These are phyloP conservation scores for Chlorophyllum brunneum DNA, from an alignment of 768 basidiomycete genomes.

Conservation along the genomic window DNA sequence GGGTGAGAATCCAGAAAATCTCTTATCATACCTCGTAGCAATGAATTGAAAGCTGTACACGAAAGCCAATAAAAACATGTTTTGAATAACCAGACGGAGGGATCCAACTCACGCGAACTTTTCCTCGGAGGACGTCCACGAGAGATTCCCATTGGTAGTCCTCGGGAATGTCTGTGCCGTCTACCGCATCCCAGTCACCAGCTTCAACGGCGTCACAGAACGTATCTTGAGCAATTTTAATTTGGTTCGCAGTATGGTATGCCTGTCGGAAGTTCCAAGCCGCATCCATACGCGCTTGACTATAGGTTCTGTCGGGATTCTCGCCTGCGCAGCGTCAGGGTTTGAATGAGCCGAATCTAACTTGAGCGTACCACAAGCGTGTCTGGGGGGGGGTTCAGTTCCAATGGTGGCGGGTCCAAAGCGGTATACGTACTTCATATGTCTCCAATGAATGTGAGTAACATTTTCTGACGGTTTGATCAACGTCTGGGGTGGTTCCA, in stretches of 20 bases:
- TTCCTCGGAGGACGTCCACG: conserved; percentile 68
- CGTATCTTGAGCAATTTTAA: conserved; percentile 65
- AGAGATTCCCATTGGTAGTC: conserved; percentile 68
- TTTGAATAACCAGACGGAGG: background rate
- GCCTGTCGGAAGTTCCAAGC: conserved; percentile 69
- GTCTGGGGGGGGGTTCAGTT: conserved; percentile 31
- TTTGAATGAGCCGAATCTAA: conserved; percentile 13
- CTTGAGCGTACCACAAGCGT: conserved; percentile 53
- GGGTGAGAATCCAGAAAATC: background rate
- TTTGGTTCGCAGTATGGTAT: conserved; percentile 62
- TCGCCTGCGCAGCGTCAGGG: conserved; percentile 35
- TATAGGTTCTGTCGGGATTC: conserved; percentile 48
- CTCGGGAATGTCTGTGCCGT: conserved; percentile 45
- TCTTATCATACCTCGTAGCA: conserved; percentile 34
- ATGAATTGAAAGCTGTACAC: conserved; percentile 32
- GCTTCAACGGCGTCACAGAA: conserved; percentile 52
- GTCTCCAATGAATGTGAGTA: conserved; percentile 53
- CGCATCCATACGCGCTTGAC: conserved; percentile 55
- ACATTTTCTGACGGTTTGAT: conserved; percentile 35
- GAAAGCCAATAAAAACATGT: background rate
- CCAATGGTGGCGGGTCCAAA: background rate
- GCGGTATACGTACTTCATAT: conserved; percentile 57
- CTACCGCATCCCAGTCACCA: conserved; percentile 40
- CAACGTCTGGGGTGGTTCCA: conserved; percentile 65
- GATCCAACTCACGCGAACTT: conserved; percentile 53